Evolutionary conservation across 1,284 basidiomycete genomes (phyloP).

Genomic region (Naganishia liquefaciens): DNA sequence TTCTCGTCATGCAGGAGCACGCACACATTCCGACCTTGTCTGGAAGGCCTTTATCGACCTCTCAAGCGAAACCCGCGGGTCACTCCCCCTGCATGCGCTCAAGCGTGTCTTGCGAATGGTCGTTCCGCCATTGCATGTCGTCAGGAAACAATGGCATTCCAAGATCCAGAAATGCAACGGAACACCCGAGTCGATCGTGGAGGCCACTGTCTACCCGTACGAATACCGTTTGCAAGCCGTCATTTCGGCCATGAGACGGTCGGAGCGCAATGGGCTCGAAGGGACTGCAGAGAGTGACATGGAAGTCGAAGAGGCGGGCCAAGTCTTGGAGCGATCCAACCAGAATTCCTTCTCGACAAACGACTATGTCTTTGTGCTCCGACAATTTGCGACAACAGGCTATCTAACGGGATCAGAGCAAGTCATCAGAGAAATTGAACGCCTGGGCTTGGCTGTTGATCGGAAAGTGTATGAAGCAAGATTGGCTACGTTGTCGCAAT

Average conservation of each 20-base stretch:
- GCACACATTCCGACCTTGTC: conserved; percentile 22
- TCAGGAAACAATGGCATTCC: conserved; percentile 14
- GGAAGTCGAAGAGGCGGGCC: neutral
- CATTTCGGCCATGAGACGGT: conserved; percentile 20
- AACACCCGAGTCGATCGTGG: conserved; percentile 6
- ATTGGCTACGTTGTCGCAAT: conserved; percentile 20
- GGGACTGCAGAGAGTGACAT: neutral
- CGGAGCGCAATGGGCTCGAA: conserved; percentile 14
- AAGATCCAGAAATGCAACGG: conserved; percentile 8
- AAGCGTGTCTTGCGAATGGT: conserved; percentile 29
- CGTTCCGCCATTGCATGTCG: conserved; percentile 7
- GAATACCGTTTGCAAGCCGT: conserved; percentile 30
- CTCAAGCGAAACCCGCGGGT: conserved; percentile 9
- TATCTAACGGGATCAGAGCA: conserved; percentile 28
- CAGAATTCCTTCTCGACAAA: conserved; percentile 20
- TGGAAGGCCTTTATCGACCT: conserved; percentile 27
- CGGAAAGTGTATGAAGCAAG: conserved; percentile 27
- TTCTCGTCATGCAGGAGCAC: conserved; percentile 1
- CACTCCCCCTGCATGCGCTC: conserved; percentile 14
- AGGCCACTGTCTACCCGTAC: conserved; percentile 26
- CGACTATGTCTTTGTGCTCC: conserved; percentile 32
- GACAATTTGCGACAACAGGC: conserved; percentile 26
- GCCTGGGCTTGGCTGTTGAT: conserved; percentile 11
- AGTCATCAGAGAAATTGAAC: conserved; percentile 32
- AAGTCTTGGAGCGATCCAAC: conserved; percentile 1